Base-by-base conservation (phyloP, 1,139 yeast species). In the Suzukiozyma palmioleophila region DNA sequence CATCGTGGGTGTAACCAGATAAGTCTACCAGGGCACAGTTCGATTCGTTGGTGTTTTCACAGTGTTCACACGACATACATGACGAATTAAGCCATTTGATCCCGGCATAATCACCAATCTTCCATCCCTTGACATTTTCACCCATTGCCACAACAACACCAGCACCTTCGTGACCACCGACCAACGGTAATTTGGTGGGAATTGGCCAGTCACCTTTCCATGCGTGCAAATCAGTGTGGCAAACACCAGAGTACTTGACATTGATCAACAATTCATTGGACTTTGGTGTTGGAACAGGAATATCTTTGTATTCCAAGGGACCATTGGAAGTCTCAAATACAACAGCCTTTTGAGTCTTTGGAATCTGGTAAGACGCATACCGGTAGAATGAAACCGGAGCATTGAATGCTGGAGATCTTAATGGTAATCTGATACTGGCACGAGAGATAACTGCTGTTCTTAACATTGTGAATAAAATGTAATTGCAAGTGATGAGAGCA, bases 131-230 rank as follows among this genome's bases (percentile, higher is more conserved):
- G 41, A 82, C 90, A 52, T 77, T 75, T 33, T 69, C 69, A 51
- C 90, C 90, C 60, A 76, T 67, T 33, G 75, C 88, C 39, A 83
- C 89, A 50, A 83, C 89, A 28, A 76, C 75, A 64, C 90, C 90
- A 31, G 88, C 88, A 68, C 92, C 92, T 66, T 83, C 90, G 59
- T 83, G 90, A 54, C 90, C 90, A 53, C 89, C 89, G 35, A 84
- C 86, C 48, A 83, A 68, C 28, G 89, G 88, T 49, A 81, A 70
- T 60, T 82, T 82, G 47, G 78, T 72, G 39, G 57, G 72, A 52
- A 80, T 64, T 43, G 88, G 88, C 88, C 88, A 81, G 59, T 82
- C 88, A 58, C 88, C 88, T 56, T 80, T 77, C 86, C 87, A 82
- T 35, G 87, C 89, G 62, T 82, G 89, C 55, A 82, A 72, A 59